Percentiles rank a stretch among this genome's conserved stretches.
These are phyloP conservation scores for Akanthomyces muscarius DNA, from an alignment of 2,329 filamentous ascomycete genomes.

Conservation along the genomic window DNA sequence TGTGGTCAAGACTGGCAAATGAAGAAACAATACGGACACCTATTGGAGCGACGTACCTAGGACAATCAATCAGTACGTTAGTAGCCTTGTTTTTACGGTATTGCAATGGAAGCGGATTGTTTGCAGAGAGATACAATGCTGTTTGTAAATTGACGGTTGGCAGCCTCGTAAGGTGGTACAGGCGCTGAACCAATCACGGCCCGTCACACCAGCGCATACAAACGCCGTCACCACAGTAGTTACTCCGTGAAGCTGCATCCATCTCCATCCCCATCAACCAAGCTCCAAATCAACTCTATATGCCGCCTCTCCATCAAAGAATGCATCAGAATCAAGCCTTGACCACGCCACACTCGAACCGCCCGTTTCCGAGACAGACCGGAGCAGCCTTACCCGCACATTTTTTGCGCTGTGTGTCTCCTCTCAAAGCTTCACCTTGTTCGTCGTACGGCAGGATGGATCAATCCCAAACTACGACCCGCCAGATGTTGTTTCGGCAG, in stretches of 20 bases:
- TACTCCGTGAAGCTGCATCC: background rate
- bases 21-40: background rate
- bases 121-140: background rate
- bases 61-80: too few species aligned
- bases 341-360: background rate
- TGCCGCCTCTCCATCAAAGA: background rate
- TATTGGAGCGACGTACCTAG: too few species aligned
- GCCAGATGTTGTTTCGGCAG: conserved; percentile 9
- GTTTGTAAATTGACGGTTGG: background rate
- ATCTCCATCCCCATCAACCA: background rate
- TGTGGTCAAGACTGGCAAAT: background rate
- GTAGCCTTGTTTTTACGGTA: too few species aligned
- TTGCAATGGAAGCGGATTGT: too few species aligned
- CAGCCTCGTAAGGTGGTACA: background rate
- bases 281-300: background rate
- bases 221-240: background rate
- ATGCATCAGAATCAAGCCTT: background rate
- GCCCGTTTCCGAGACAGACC: background rate
- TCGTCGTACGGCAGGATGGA: background rate
- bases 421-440: background rate
- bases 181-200: background rate
- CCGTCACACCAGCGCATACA: background rate
- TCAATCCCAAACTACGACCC: conserved; percentile 12
- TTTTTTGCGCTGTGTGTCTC: background rate
- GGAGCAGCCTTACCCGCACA: background rate